Percentiles rank a stretch among this genome's conserved stretches.
Evolutionary conservation across 2,329 filamentous ascomycete genomes (phyloP).

Genomic region (Phaeosphaeriaceae sp.): DNA sequence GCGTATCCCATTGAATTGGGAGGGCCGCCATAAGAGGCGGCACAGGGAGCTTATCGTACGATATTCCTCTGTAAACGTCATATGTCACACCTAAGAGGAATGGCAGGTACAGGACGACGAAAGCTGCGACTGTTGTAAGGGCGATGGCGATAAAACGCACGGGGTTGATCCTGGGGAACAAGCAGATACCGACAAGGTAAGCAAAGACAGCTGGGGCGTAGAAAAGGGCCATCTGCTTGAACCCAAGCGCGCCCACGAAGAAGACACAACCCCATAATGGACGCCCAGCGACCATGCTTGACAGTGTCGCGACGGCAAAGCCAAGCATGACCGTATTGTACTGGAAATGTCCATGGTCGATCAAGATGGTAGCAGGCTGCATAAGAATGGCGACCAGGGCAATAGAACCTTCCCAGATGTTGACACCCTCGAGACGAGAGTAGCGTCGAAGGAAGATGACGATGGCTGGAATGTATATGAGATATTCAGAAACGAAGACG

Average conservation of each 20-base stretch:
- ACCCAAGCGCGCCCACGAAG: slow-evolving; percentile 91
- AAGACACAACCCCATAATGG: slow-evolving; percentile 90
- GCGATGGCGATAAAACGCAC: slow-evolving; percentile 76
- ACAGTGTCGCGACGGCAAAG: slow-evolving; percentile 83
- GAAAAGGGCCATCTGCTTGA: slow-evolving; percentile 99
- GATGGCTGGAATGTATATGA: slow-evolving; percentile 84
- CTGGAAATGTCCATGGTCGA: slow-evolving; percentile 96
- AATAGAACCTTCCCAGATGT: slow-evolving; percentile 81
- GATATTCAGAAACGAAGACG: slow-evolving; percentile 87
- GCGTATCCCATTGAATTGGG: slow-evolving; percentile 63
- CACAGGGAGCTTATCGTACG: slow-evolving; percentile 63
- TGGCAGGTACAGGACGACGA: slow-evolving; percentile 76
- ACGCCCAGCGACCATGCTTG: slow-evolving; percentile 83
- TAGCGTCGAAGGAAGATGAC: slow-evolving; percentile 86
- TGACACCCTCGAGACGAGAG: slow-evolving; percentile 75
- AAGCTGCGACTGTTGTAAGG: slow-evolving; percentile 73
- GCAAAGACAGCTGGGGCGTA: slow-evolving; percentile 93
- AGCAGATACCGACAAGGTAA: slow-evolving; percentile 84
- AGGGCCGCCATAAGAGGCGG: slow-evolving; percentile 69
- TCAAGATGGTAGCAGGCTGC: slow-evolving; percentile 87
- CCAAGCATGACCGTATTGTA: slow-evolving; percentile 99
- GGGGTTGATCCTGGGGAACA: slow-evolving; percentile 74
- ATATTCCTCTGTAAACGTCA: slow-evolving; percentile 69
- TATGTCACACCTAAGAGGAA: slow-evolving; percentile 74
- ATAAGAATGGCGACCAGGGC: slow-evolving; percentile 89